Conservation (phyloP, 2,329 filamentous ascomycete genomes). For the Microthyrium microscopicum region DNA sequence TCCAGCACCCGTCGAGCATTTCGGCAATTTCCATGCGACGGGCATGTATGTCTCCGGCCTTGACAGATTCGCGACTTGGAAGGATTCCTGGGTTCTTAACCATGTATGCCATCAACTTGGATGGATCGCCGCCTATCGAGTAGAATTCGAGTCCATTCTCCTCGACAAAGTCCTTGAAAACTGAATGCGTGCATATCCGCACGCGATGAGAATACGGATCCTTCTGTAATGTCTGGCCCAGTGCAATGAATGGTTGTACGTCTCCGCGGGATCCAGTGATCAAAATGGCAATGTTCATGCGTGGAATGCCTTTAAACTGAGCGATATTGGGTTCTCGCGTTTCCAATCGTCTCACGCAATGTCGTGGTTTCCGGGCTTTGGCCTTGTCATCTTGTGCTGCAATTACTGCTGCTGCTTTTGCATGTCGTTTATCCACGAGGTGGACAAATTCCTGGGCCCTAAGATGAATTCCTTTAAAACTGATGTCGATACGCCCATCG, state of each 20-base stretch:
- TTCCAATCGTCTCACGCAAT: too few relatives aligned
- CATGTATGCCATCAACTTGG: slow-evolving; percentile 45
- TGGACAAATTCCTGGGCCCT: neutral
- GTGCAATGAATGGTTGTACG: slow-evolving; percentile 58
- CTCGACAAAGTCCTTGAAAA: slow-evolving; percentile 51
- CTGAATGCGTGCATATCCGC: slow-evolving; percentile 54
- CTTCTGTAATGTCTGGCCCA: slow-evolving; percentile 47
- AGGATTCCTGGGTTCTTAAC: slow-evolving; percentile 18
- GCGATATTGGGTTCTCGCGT: too few relatives aligned
- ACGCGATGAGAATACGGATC: slow-evolving; percentile 50
- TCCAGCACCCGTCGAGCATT: slow-evolving; percentile 16
- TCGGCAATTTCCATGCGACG: slow-evolving; percentile 11
- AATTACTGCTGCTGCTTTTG: neutral
- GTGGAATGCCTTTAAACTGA: neutral
- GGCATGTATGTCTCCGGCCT: slow-evolving; percentile 13
- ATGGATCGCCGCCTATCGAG: slow-evolving; percentile 58
- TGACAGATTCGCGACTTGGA: slow-evolving; percentile 12
- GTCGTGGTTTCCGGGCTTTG: too few relatives aligned
- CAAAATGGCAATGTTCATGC: slow-evolving; percentile 55
- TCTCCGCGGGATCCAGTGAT: slow-evolving; percentile 61
- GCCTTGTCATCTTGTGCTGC: neutral
- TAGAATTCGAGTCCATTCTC: slow-evolving; percentile 62
- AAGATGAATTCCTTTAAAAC: neutral
- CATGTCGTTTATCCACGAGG: neutral
- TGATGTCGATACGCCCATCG: neutral